Base-by-base conservation (phyloP, 2,329 filamentous ascomycete genomes). In the Pseudogymnoascus sp. region DNA sequence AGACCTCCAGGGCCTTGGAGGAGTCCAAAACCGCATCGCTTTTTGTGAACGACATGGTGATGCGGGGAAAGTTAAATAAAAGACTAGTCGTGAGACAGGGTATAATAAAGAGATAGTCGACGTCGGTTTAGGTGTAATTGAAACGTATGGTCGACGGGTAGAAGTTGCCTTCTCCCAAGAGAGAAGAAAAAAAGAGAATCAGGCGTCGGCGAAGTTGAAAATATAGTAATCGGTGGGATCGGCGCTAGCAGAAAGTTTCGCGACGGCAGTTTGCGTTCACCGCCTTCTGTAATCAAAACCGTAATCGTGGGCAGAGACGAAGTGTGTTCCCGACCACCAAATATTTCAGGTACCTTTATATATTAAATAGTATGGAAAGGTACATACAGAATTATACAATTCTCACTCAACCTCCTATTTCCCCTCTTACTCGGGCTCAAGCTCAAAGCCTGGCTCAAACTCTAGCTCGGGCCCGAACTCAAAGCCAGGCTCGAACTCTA, bases 1-100 rank as follows among this genome's bases (percentile, higher is more conserved):
- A 84, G 69, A 93, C 79, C 74, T 96, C 88, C 68, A 93, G 79
- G 68, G 93, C 95, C 74, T 82, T 88, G 74, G 82, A 80, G 81
- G 83, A 83, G 81, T 96, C 90, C 71, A 61, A 42, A 42, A 42
- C 38, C 59, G 33, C 38, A 38, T 61, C 33, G 59, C 33, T 31
- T 31, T 40, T 38, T 61, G 59, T 19, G 68, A 75, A 74, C 70
- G 73, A 78, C 76, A 74, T 81, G 76, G 80, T 77, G 67, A 78
- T 78, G 72, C 80, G 79, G 68, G 77, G 74, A 74, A 74, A 71
- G 69, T 68, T 66, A 64, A 73, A 71, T 69, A 70, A 67, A 72
- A 68, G 68, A 68, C 63, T 63, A 62, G 59, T 35, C n/a, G 35
- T n/a, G 42, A 67, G 65, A 67, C 66, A 60, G 64, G 62, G 67